Evolutionary conservation across 768 basidiomycete species (phyloP).

Genomic region (Suillus occidentalis): DNA sequence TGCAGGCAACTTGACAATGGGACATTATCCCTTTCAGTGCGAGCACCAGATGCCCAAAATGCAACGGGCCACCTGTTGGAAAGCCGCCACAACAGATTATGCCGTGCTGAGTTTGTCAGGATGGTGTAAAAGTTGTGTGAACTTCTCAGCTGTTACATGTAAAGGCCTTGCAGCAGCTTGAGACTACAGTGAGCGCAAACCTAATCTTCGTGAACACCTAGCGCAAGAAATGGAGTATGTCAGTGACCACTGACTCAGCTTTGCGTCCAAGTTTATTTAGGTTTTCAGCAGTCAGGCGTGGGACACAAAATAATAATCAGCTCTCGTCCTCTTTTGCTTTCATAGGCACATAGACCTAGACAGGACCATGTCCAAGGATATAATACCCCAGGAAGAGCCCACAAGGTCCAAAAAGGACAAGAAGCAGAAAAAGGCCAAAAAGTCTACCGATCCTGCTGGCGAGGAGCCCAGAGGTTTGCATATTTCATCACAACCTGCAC

Average conservation of each 20-base stretch:
- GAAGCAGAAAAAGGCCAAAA: slow-evolving; percentile 27
- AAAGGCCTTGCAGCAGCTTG: background rate
- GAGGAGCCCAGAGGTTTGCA: slow-evolving; percentile 27
- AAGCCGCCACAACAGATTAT: background rate
- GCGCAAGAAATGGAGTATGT: background rate
- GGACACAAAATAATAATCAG: background rate
- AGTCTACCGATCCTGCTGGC: slow-evolving; percentile 3
- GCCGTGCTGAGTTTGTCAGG: background rate
- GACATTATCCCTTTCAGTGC: background rate
- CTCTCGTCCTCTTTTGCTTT: background rate
- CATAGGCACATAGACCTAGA: slow-evolving; percentile 3
- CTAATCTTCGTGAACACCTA: background rate
- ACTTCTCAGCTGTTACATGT: background rate
- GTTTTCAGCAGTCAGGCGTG: background rate
- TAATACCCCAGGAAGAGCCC: slow-evolving; percentile 9
- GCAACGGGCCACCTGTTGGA: background rate
- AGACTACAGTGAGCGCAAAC: background rate
- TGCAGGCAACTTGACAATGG: background rate
- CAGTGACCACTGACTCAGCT: no score
- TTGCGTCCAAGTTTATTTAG: background rate
- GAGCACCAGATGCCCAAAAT: background rate
- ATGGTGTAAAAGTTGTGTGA: background rate
- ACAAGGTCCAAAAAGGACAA: slow-evolving; percentile 26
- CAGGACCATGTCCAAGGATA: slow-evolving; percentile 14
- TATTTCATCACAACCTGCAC: background rate